Percentiles rank a stretch among this genome's conserved stretches.
phyloP scores from a whole-genome alignment of 225 moss, liverwort and hornwort species.

The Physcomitrium patens region DNA sequence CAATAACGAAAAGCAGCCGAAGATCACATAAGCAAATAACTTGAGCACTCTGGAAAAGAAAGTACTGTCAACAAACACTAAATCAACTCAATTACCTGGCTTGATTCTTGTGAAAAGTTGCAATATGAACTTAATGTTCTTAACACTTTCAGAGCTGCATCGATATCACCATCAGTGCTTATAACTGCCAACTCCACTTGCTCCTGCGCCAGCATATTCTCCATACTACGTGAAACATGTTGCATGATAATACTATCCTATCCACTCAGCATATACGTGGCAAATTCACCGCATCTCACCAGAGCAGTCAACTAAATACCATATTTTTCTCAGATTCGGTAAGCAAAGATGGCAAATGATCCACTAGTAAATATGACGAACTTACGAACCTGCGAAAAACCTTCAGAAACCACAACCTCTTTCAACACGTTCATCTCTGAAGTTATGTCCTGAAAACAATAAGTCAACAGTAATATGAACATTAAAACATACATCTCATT shows the following conservation, averaged over 20 bases:
- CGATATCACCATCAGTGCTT: conserved; percentile 46
- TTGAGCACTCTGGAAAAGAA: neutral
- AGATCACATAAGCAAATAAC: neutral
- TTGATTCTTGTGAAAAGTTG: conserved; percentile 38
- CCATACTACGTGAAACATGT: neutral
- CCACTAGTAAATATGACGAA: neutral
- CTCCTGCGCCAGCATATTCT: conserved; percentile 36
- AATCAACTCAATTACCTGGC: conserved; percentile 37
- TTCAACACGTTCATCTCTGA: conserved; percentile 44
- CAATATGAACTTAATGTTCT: conserved; percentile 32
- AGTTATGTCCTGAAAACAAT: conserved; percentile 43
- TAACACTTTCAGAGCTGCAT: conserved; percentile 46
- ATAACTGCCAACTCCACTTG: conserved; percentile 51
- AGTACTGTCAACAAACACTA: neutral
- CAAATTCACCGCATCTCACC: neutral
- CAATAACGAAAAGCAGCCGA: conserved; percentile 4
- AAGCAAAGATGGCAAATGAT: conserved; percentile 1
- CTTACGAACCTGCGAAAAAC: conserved; percentile 48
- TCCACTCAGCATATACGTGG: neutral
- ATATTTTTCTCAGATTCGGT: neutral
- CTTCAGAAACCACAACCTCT: conserved; percentile 39
- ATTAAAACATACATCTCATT: neutral
- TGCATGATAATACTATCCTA: neutral
- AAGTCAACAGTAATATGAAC: neutral
- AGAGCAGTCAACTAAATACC: conserved; percentile 3